Evolutionary conservation across 495 filamentous ascomycete genomes (phyloP), one percentile per base, ranked within the genome.

Genomic region (Daldinia concentrica): DNA sequence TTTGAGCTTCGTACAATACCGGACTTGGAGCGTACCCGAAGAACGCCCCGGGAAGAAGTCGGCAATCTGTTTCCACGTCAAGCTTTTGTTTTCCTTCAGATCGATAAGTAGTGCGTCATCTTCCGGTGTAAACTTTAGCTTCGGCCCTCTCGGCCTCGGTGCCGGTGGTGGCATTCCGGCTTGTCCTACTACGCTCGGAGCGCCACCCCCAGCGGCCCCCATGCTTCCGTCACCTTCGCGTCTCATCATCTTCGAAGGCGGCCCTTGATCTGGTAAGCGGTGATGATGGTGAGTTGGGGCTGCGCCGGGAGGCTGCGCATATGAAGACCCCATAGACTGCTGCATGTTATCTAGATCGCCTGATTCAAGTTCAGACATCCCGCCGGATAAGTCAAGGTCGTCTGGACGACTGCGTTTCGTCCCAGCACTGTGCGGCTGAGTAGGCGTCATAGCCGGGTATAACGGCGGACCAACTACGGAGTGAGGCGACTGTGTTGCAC

Each of bases 41-140:
- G 92, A 93, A 55, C 94, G 84, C 11, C 93, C 94, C 7, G 94
- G 94, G 73, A 97, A 97, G 80, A 95, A 97, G 74, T 96, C 93
- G 61, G 92, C 91, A 71, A 97, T 97, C 84, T 97, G 93, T 77
- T 95, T 96, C 94, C 94, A 97, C 8, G 94, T 93, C 72, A 97
- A 85, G 71, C 91, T 91, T 77, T 94, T 95, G 67, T 94, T 92
- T 80, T 97, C 94, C 79, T 97, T 97, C 58, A 97, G 82, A 65
- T 95, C 92, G 19, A 97, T 88, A 41, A 97, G 81, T 56, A 95
- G 81, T 56, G 88, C 86, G 79, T 97, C 94, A 75, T 97, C 93
- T 79, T 95, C 93, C 45, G 91, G 88, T 1, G 93, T 96, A 74
- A 97, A 97, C 73, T 95, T 96, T 64, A 95, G 81, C 79, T 96